Base-by-base conservation (phyloP, 208 protist species). In the Acanthamoeba castellanii region DNA sequence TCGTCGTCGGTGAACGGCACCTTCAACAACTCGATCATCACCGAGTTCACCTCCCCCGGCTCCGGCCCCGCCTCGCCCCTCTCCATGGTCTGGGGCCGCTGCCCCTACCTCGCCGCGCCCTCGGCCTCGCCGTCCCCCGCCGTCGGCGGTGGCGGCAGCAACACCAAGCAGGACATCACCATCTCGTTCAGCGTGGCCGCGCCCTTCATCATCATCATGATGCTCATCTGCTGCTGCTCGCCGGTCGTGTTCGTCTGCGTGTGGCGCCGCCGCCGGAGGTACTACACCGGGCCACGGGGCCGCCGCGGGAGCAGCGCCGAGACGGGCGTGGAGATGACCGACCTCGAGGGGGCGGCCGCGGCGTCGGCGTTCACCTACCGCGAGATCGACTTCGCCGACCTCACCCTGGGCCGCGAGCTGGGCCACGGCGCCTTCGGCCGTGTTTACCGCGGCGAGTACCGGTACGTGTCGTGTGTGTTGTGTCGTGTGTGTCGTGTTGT, bases 381-480 rank as follows among this genome's bases (percentile, higher is more conserved):
- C 20, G 57, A 70, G 85, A 92, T 92, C 57, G 59, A 92, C 7
- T 47, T 30, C 18, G 30, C 64, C 16, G 47, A 92, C 52, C 85
- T 92, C 13, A 59, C 22, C 22, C 20, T 92, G 27, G 85, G 85
- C 20, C 25, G 42, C 16, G 16, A 32, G 85, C 85, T 92, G 8
- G 85, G 85, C 8, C n/a, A 68, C 14, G 85, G 85, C 34, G 85
- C 85, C 18, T 92, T 92, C 27, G 85, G 47, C 16, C 64, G 42
- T 3, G 85, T 92, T 11, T 87, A 87, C n/a, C 18, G 30, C 8
- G 78, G 37, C 27, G 37, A 57, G 37, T 57, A 59, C 78, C 27
- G 47, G 45, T 59, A 1, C 47, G 78, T 37, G 18, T 42, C 42
- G 3, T 42, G 37, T 42, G 37, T 42, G 37, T 42, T 42, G 37